Percentiles rank a stretch among this genome's conserved stretches.
Evolutionary conservation across 2,329 filamentous ascomycete species (phyloP).

Genomic region (Talaromyces funiculosus): DNA sequence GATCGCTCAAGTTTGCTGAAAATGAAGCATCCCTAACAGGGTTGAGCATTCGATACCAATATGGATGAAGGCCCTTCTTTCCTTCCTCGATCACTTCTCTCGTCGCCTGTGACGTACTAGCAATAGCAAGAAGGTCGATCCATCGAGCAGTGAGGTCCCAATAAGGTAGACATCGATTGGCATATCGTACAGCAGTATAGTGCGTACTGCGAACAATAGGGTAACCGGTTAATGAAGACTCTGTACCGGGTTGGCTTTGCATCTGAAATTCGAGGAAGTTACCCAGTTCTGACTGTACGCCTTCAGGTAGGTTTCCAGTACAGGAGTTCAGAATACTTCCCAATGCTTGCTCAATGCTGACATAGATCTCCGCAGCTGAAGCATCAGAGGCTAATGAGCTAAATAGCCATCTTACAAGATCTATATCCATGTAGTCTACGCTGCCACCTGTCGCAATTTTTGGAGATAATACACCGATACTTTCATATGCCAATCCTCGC

Average conservation of each 20-base stretch:
- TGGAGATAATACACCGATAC: constrained; percentile 70
- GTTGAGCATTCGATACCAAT: constrained; percentile 63
- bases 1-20: constrained; percentile 50
- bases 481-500: constrained; percentile 80
- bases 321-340: constrained; percentile 67
- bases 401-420: constrained; percentile 71
- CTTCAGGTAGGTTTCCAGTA: constrained; percentile 38
- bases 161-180: constrained; percentile 80
- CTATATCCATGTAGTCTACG: constrained; percentile 39
- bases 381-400: constrained; percentile 74
- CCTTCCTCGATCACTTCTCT: constrained; percentile 87
- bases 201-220: constrained; percentile 65
- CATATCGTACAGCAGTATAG: constrained; percentile 80
- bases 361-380: constrained; percentile 64
- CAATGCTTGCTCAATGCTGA: constrained; percentile 84
- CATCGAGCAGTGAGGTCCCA: constrained; percentile 73
- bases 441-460: constrained; percentile 36
- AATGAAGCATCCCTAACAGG: constrained; percentile 42
- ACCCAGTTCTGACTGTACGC: constrained; percentile 42
- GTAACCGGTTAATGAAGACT: constrained; percentile 33
- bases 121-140: constrained; percentile 80
- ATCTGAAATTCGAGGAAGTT: constrained; percentile 65
- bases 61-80: constrained; percentile 75
- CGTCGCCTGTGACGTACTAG: constrained; percentile 57
- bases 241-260: constrained; percentile 42